Evolutionary conservation across 306 rosid genomes (phyloP).

Genomic region (Luffa aegyptiaca): DNA sequence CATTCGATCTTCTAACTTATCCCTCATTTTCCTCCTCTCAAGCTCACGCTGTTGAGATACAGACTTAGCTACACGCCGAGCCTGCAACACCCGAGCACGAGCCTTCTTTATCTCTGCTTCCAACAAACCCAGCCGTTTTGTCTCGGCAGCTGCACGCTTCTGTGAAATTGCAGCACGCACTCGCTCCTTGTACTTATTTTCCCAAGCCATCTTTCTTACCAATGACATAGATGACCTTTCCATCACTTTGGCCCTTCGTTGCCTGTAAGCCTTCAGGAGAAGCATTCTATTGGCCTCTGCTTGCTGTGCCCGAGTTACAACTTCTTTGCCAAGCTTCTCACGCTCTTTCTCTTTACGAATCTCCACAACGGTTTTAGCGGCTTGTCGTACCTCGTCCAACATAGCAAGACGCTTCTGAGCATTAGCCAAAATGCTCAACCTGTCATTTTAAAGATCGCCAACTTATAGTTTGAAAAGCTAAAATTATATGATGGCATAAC

Average conservation of each 20-base stretch:
- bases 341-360: constrained; percentile 64
- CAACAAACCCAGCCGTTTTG: constrained; percentile 55
- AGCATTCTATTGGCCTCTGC: constrained; percentile 85
- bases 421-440: constrained; percentile 66
- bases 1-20: constrained; percentile 77
- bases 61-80: constrained; percentile 57
- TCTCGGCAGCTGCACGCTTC: constrained; percentile 86
- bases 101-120: constrained; percentile 92
- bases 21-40: constrained; percentile 70
- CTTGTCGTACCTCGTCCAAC: constrained; percentile 81
- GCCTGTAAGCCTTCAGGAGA: constrained; percentile 66
- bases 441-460: constrained; percentile 19
- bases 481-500: neutral
- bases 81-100: constrained; percentile 63
- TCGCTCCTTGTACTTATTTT: constrained; percentile 77
- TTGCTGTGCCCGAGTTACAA: constrained; percentile 76
- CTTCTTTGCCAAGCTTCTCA: constrained; percentile 57
- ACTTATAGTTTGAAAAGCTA: neutral
- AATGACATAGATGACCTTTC: constrained; percentile 83
- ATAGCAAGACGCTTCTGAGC: constrained; percentile 82
- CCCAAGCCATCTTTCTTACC: constrained; percentile 68
- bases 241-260: constrained; percentile 71
- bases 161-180: constrained; percentile 80
- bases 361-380: constrained; percentile 69
- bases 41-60: constrained; percentile 82